A percentile compares a stretch with the other conserved stretches of the same genome.
Conservation (phyloP, 2,329 filamentous ascomycete species). For the Microcyclosporella mali region DNA sequence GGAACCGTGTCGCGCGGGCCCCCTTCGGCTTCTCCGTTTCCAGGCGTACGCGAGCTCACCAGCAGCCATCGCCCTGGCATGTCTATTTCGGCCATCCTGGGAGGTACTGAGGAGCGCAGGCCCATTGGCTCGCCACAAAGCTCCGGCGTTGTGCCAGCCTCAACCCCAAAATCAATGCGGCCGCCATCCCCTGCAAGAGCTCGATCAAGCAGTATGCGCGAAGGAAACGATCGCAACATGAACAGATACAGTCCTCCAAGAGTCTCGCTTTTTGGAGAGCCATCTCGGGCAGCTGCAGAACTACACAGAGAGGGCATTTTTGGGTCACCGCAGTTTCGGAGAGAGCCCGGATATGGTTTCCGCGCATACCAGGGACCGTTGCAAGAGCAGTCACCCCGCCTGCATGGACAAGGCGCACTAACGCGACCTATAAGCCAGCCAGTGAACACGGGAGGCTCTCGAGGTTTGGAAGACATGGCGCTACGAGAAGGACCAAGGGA, state of each 20-base stretch:
- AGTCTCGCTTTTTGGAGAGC: slow-evolving; percentile 21
- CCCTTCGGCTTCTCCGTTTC: slow-evolving; percentile 41
- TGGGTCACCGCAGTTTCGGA: slow-evolving; percentile 27
- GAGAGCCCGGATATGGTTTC: slow-evolving; percentile 29
- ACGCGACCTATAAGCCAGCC: slow-evolving; percentile 33
- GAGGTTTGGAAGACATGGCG: slow-evolving; percentile 20
- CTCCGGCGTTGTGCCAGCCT: slow-evolving; percentile 22
- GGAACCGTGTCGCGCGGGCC: slow-evolving; percentile 37
- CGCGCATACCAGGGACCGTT: slow-evolving; percentile 23
- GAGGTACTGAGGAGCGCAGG: slow-evolving; percentile 33
- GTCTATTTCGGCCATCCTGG: slow-evolving; percentile 69
- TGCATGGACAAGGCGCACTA: slow-evolving; percentile 20
- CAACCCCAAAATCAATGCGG: slow-evolving; percentile 39
- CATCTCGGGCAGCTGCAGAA: slow-evolving; percentile 22
- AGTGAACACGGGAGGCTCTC: slow-evolving; percentile 16
- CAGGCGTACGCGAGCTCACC: slow-evolving; percentile 51
- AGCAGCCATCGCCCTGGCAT: slow-evolving; percentile 56
- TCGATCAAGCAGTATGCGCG: slow-evolving; percentile 33
- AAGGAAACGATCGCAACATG: slow-evolving; percentile 21
- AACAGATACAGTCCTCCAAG: slow-evolving; percentile 24
- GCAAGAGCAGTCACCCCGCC: slow-evolving; percentile 18
- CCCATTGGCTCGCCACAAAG: slow-evolving; percentile 30
- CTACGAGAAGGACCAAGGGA: slow-evolving; percentile 22
- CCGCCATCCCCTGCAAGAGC: slow-evolving; percentile 41
- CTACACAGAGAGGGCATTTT: slow-evolving; percentile 27